phyloP scores from a whole-genome alignment of 257 asterid species.

The Capsicum chinense region DNA sequence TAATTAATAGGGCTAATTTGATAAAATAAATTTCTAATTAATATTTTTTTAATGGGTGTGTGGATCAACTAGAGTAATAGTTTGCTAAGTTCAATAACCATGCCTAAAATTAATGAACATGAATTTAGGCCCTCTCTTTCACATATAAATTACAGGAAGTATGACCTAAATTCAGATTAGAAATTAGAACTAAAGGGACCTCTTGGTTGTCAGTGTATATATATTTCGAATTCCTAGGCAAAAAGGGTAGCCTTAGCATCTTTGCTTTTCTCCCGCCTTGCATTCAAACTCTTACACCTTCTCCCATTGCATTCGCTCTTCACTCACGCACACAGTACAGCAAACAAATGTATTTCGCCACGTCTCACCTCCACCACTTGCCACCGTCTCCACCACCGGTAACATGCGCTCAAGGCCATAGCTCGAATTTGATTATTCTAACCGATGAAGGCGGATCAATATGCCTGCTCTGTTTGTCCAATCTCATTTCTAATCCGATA shows the following conservation, averaged over 20 bases:
- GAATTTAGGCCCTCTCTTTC: no score
- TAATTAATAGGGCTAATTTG: no score
- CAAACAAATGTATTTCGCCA: constrained; percentile 47
- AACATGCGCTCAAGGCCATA: constrained; percentile 74
- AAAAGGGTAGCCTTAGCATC: neutral
- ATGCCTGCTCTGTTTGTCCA: constrained; percentile 83
- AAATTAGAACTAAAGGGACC: neutral
- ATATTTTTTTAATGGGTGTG: no score
- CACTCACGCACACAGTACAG: constrained; percentile 18
- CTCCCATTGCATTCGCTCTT: neutral
- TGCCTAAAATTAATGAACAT: no score
- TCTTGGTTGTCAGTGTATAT: neutral
- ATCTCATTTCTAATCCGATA: constrained; percentile 70
- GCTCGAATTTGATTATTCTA: constrained; percentile 60
- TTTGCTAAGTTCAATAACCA: no score
- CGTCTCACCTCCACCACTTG: constrained; percentile 32
- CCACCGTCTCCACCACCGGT: constrained; percentile 42
- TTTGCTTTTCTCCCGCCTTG: constrained; percentile 16
- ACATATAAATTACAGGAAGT: no score
- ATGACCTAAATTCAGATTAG: no score
- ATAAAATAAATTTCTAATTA: no score
- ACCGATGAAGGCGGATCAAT: constrained; percentile 84
- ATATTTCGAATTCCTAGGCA: neutral
- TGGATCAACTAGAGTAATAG: no score
- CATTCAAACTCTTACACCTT: neutral